These are phyloP conservation scores for Neoboletus subvelutipes DNA, from an alignment of 768 basidiomycete species.

Conservation along the genomic window DNA sequence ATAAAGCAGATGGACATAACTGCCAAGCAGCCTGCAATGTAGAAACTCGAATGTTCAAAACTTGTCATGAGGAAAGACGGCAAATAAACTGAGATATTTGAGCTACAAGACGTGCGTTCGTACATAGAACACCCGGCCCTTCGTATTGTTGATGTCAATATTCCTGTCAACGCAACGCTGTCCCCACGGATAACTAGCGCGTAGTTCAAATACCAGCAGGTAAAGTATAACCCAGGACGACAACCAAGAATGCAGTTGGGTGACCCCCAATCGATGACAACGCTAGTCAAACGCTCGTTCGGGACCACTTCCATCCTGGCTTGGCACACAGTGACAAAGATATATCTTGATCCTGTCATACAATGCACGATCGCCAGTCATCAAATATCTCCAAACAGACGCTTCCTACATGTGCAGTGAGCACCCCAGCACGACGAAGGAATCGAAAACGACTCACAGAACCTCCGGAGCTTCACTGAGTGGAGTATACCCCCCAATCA, in stretches of 20 bases:
- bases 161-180: not conserved
- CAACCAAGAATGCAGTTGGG: not conserved
- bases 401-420: conserved; percentile 44
- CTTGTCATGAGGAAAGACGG: not conserved
- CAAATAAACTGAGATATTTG: not conserved
- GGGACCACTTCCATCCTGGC: not conserved
- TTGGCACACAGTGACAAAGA: not conserved
- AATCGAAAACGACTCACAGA: conserved; percentile 50
- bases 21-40: not conserved
- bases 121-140: not conserved
- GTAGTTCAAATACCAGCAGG: not conserved
- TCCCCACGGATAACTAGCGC: not conserved
- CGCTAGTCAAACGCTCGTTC: not conserved
- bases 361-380: conserved; percentile 1
- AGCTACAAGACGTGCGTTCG: not conserved
- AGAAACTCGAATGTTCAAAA: not conserved
- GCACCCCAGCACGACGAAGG: not conserved
- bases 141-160: not conserved
- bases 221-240: not conserved
- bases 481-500: conserved; percentile 70
- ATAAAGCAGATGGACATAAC: not conserved
- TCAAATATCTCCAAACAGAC: conserved; percentile 60
- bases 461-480: conserved; percentile 70
- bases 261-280: not conserved
- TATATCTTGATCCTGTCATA: conserved; percentile 7